Evolutionary conservation across 345 rosid genomes (phyloP), one percentile per base, ranked within the genome.

Genomic region (Arabidopsis suecica): DNA sequence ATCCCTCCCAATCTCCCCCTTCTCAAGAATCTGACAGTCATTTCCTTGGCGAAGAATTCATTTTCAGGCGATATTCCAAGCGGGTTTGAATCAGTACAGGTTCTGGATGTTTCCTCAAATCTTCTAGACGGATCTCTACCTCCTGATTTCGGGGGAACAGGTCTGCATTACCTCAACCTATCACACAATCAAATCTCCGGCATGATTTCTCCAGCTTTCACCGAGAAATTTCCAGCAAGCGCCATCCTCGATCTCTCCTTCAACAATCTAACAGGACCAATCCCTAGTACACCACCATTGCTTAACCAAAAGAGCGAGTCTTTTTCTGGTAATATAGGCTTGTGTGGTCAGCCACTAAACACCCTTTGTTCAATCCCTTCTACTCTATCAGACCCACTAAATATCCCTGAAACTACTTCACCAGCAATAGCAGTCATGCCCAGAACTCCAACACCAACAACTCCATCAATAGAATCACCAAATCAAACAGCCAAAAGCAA

Each of bases 351-450:
- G 67, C 97, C 98, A 9, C 61, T 94, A 50, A 83, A 74, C 80
- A 85, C 69, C 66, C 84, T 79, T 58, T 94, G 98, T 72, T 77
- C 90, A 40, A 85, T 88, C 23, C 96, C 97, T 55, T 88, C 98
- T 3, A 86, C 89, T 56, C 84, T 85, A 5, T 87, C 98, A 5
- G 70, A 84, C 42, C 88, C 93, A 60, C 97, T 88, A 12, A 94
- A 89, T 20, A 76, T 47, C 61, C 66, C 96, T 14, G 80, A 84
- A 0, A 84, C 78, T 22, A 51, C 82, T 28, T 81, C 97, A 22
- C 97, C 98, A 2, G 98, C 97, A 20, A 88, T 94, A 62, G 97
- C 98, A 9, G 97, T 87, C 25, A 88, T 91, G 42, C 97, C 97
- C 0, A 84, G 77, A 75, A 82, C 73, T 63, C 54, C 89, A 2